Base-by-base conservation (phyloP, 768 basidiomycete genomes). In the Kwoniella newhampshirensis region DNA sequence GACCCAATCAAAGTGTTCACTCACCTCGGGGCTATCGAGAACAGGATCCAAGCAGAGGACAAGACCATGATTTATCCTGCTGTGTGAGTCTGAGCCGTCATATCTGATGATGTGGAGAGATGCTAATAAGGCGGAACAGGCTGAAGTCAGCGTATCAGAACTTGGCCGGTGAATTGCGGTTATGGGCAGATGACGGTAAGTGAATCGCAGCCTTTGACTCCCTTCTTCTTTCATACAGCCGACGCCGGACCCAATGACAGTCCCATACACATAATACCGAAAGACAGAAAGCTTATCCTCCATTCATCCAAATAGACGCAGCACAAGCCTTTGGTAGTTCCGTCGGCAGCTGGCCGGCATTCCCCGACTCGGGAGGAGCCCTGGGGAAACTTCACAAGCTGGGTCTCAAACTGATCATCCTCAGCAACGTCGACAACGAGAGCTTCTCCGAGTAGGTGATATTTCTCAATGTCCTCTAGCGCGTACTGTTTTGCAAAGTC, bases 381-480 rank as follows among this genome's bases (percentile, higher is more conserved):
- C 55, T 67, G 4, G 41, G 36, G 2, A 43, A 45, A 25, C 52
- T 67, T 2, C 28, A 60, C 3, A 28, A 11, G 11, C 17, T 57
- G 8, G 62, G 55, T 11, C 21, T 63, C 11, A 63, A 63, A 25
- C 28, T 67, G 32, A 30, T 63, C 18, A 57, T 67, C 9, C 52
- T 63, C 30, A 63, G 58, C 32, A 67, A 67, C 46, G 65, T 67
- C 5, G 62, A 67, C 42, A 60, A 59, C 25, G 57, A 21, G 0
- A 50, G 50, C n/a, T 67, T 67, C 42, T 54, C 43, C 37, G 42
- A 46, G 65, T 63, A 43, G 57, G 59, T 45, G 17, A 11, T n/a
- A 37, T 41, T 48, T 35, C 15, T 45, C 44, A n/a, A n/a, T n/a
- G n/a, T n/a, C n/a, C n/a, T n/a, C n/a, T n/a, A n/a, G n/a, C n/a